A percentile compares a stretch with the other conserved stretches of the same genome.
Evolutionary conservation across 2,329 filamentous ascomycete species (phyloP).

Genomic region (Fusarium sp.): DNA sequence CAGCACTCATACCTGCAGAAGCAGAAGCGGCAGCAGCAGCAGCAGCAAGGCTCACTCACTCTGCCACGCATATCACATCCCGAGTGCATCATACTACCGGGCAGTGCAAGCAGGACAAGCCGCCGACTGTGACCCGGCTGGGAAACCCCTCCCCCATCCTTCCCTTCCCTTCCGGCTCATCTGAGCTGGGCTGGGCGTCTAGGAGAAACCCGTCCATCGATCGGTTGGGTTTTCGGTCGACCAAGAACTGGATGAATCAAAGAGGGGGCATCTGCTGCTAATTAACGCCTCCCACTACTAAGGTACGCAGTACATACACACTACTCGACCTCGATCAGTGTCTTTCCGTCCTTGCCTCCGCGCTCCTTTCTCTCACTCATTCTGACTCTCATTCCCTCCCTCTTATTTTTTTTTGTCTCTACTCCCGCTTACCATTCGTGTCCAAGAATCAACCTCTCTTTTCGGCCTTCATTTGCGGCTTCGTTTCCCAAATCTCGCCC

Average conservation of each 20-base stretch:
- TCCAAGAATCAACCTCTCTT: conserved; percentile 15
- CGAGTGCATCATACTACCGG: background rate
- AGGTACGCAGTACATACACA: background rate
- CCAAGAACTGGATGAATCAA: conserved; percentile 5
- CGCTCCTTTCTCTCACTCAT: background rate
- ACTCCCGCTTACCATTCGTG: conserved; percentile 2
- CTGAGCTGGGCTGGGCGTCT: background rate
- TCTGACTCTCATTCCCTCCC: conserved; percentile 5
- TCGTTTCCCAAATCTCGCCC: conserved; percentile 24
- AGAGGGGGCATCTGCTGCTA: conserved; percentile 27
- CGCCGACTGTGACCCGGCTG: background rate
- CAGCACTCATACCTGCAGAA: background rate
- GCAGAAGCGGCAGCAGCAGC: background rate
- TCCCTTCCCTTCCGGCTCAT: background rate
- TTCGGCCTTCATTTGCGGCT: conserved; percentile 7
- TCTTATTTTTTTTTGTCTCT: conserved; percentile 1
- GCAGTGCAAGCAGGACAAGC: conserved; percentile 2
- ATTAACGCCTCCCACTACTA: conserved; percentile 36
- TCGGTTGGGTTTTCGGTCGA: background rate
- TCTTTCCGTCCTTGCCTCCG: conserved; percentile 6
- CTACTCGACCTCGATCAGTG: background rate
- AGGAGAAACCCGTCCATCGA: conserved; percentile 4
- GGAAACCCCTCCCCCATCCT: background rate
- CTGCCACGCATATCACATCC: background rate
- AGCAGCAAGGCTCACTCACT: conserved; percentile 5